Evolutionary conservation across 2,329 filamentous ascomycete genomes (phyloP).

Genomic region (Trichoderma hamatum): DNA sequence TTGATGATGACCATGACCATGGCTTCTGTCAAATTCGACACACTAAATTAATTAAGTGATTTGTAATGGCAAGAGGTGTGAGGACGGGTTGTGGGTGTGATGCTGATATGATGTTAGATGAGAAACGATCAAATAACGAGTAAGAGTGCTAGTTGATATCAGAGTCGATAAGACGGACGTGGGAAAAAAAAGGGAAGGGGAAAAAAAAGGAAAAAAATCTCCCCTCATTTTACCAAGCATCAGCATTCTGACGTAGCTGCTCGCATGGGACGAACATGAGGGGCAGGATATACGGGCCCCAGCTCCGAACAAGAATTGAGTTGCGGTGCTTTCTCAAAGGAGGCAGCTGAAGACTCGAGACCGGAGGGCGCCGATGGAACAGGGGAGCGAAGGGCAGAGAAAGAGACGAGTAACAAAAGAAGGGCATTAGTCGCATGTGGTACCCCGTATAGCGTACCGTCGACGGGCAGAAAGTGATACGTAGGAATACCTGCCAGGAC

Average conservation of each 20-base stretch:
- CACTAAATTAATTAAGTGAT: background rate
- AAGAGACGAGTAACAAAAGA: background rate
- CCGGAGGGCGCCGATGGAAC: constrained; percentile 9
- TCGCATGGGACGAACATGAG: background rate
- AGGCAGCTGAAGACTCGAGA: background rate
- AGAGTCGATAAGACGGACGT: background rate
- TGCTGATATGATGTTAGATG: background rate
- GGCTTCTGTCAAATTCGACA: background rate
- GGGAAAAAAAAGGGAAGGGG: background rate
- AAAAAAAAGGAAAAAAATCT: background rate
- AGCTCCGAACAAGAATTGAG: background rate
- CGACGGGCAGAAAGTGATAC: background rate
- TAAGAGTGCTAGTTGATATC: background rate
- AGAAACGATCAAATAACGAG: background rate
- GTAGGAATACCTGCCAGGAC: background rate
- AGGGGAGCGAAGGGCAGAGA: background rate
- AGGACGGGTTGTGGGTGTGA: background rate
- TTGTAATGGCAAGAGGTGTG: background rate
- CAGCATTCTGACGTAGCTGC: background rate
- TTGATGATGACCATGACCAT: background rate
- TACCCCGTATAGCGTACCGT: constrained; percentile 9
- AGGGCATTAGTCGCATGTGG: background rate
- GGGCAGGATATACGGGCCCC: background rate
- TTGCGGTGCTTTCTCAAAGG: background rate
- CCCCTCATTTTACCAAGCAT: background rate